phyloP scores from a whole-genome alignment of 192 early-diverging fungal genomes.

The Linderina pennispora region DNA sequence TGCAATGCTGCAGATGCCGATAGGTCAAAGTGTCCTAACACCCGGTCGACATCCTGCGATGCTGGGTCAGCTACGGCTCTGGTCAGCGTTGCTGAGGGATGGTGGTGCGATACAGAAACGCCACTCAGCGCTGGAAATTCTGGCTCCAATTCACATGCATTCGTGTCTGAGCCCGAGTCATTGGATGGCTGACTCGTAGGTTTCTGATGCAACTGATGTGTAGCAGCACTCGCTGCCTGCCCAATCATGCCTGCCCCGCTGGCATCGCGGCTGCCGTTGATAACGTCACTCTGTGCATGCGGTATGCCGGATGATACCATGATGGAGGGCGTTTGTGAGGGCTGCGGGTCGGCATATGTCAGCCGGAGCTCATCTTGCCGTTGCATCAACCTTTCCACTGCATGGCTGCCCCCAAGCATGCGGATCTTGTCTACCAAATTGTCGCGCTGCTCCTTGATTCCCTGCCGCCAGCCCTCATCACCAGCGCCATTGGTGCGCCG shows the following conservation, averaged over 20 bases:
- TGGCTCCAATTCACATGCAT: no score
- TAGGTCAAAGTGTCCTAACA: conserved; percentile 25
- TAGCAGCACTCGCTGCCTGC: not conserved
- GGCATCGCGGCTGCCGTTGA: no score
- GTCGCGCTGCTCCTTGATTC: conserved; percentile 20
- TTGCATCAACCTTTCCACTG: conserved; percentile 14
- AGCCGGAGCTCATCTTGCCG: conserved; percentile 15
- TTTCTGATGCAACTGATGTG: not conserved
- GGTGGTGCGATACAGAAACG: no score
- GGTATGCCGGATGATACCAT: no score
- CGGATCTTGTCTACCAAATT: conserved; percentile 19
- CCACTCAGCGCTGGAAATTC: no score
- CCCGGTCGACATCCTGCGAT: conserved; percentile 18
- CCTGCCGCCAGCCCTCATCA: conserved; percentile 27
- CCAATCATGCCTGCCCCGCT: no score
- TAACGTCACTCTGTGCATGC: no score
- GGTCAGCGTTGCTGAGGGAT: conserved; percentile 11
- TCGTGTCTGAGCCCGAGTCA: no score
- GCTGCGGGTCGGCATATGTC: conserved; percentile 19
- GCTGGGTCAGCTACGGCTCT: conserved; percentile 20
- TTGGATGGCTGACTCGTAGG: not conserved
- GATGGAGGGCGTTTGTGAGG: conserved; percentile 24
- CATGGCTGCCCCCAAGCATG: conserved; percentile 15
- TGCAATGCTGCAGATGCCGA: conserved; percentile 24
- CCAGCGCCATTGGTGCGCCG: conserved; percentile 26